phyloP scores from a whole-genome alignment of 1,284 basidiomycete species.

The Macrocystidia cucumis region DNA sequence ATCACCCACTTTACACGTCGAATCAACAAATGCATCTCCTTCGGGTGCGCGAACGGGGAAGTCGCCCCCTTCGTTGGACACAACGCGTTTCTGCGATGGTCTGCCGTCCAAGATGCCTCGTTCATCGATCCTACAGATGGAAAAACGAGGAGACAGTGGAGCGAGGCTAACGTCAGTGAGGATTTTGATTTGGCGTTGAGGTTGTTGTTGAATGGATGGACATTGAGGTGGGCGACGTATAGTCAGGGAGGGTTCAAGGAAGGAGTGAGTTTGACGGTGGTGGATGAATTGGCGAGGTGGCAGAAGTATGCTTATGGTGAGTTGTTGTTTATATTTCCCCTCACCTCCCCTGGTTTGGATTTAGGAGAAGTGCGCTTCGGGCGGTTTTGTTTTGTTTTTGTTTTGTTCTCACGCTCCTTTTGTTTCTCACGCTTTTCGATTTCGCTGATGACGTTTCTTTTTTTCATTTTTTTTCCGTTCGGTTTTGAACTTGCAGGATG shows the following conservation, averaged over 20 bases:
- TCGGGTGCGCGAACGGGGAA: constrained; percentile 74
- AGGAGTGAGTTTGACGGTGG: constrained; percentile 76
- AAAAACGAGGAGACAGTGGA: constrained; percentile 71
- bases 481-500: constrained; percentile 27
- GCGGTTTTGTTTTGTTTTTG: no score
- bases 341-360: no score
- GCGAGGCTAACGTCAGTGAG: constrained; percentile 80
- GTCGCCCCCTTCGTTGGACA: constrained; percentile 85
- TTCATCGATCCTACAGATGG: constrained; percentile 63
- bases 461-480: constrained; percentile 3
- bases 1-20: constrained; percentile 79
- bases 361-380: no score
- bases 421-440: no score
- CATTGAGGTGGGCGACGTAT: constrained; percentile 80
- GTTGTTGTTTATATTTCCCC: constrained; percentile 9
- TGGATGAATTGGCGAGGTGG: constrained; percentile 81
- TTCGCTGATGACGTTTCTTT: neutral
- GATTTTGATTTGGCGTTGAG: constrained; percentile 74
- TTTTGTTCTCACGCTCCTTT: no score
- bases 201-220: constrained; percentile 61
- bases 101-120: constrained; percentile 74
- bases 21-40: constrained; percentile 72
- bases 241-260: constrained; percentile 78
- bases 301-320: constrained; percentile 67
- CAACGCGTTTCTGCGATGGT: constrained; percentile 86